phyloP scores from a whole-genome alignment of 2,329 filamentous ascomycete species.

The Pestalotiopsis fici region DNA sequence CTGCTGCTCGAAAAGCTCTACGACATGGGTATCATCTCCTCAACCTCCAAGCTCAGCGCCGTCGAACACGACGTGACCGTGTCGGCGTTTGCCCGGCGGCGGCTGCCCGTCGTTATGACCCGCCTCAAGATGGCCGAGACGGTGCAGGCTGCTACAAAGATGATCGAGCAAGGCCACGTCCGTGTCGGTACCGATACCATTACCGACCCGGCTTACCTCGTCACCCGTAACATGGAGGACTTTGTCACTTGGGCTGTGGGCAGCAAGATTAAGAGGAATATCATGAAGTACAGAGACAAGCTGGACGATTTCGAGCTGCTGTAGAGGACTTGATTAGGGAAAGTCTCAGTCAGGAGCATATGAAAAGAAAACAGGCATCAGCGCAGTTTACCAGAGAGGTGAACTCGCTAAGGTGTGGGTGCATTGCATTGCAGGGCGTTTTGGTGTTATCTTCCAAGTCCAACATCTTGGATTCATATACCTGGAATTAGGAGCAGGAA shows the following conservation, averaged over 20 bases:
- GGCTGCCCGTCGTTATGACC: conserved; percentile 90
- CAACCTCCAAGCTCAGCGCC: conserved; percentile 74
- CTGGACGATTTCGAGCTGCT: conserved; percentile 94
- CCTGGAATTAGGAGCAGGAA: background rate
- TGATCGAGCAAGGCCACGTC: conserved; percentile 94
- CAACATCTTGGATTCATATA: background rate
- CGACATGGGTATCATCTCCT: conserved; percentile 84
- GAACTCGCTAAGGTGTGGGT: background rate
- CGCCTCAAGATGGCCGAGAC: conserved; percentile 89
- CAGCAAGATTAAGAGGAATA: conserved; percentile 96
- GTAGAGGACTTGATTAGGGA: conserved; percentile 38
- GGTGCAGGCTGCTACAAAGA: conserved; percentile 78
- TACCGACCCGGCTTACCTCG: conserved; percentile 85
- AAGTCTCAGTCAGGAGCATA: background rate
- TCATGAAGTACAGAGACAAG: conserved; percentile 92
- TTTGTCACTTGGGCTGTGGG: conserved; percentile 96
- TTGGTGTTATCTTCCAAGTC: background rate
- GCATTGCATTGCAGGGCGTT: conserved; percentile 22
- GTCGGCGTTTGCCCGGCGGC: conserved; percentile 79
- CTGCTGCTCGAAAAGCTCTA: conserved; percentile 89
- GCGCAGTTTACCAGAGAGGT: background rate
- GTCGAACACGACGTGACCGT: conserved; percentile 91
- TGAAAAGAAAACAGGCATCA: background rate
- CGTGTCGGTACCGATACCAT: conserved; percentile 88
- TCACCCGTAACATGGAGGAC: conserved; percentile 89